A percentile compares a stretch with the other conserved stretches of the same genome.
These are phyloP conservation scores for Hymenoscyphus linearis DNA, from an alignment of 2,329 filamentous ascomycete species.

Conservation along the genomic window DNA sequence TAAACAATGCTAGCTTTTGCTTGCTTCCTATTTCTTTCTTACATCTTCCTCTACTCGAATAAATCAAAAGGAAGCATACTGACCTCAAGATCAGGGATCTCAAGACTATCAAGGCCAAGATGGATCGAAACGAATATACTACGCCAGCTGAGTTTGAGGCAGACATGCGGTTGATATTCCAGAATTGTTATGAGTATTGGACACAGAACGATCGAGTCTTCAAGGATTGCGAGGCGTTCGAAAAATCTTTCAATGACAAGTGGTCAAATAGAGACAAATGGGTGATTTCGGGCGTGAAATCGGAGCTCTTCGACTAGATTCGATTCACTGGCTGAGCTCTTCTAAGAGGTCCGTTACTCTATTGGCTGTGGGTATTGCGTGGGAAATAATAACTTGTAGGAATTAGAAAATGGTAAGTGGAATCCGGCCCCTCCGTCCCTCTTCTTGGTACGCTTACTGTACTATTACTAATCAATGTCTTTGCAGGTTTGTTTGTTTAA, in stretches of 20 bases:
- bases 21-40: too few relatives aligned
- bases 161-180: conserved; percentile 58
- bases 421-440: neutral
- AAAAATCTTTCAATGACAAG: conserved; percentile 55
- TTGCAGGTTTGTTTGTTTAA: neutral
- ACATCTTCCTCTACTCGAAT: too few relatives aligned
- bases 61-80: too few relatives aligned
- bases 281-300: neutral
- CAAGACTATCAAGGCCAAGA: conserved; percentile 53
- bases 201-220: conserved; percentile 50
- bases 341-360: neutral
- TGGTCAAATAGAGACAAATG: conserved; percentile 55
- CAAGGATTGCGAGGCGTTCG: conserved; percentile 49
- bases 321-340: neutral
- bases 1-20: too few relatives aligned
- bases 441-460: neutral
- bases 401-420: neutral
- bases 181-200: conserved; percentile 62
- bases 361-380: neutral
- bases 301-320: neutral
- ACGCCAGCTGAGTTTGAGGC: conserved; percentile 48
- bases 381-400: neutral
- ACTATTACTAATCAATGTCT: neutral
- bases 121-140: conserved; percentile 48
- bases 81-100: conserved; percentile 43